These are phyloP conservation scores for Jamesozyma jinghongensis DNA, from an alignment of 805 yeast genomes.

Conservation along the genomic window DNA sequence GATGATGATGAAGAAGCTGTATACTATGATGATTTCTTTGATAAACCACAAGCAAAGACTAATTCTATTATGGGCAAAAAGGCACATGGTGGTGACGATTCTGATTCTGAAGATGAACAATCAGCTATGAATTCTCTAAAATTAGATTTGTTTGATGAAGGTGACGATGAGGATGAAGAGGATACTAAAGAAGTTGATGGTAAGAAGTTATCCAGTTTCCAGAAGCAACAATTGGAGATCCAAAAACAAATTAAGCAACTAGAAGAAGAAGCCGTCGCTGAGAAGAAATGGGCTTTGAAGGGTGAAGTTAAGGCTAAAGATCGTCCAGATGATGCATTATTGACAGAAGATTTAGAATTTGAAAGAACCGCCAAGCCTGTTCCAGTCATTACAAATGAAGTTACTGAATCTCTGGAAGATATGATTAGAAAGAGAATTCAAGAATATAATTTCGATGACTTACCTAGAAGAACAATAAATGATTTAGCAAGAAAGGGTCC, in stretches of 20 bases:
- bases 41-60: constrained; percentile 25
- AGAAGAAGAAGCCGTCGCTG: constrained; percentile 83
- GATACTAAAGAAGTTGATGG: constrained; percentile 21
- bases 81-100: constrained; percentile 30
- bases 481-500: constrained; percentile 51
- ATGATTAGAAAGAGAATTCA: constrained; percentile 75
- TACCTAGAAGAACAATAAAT: constrained; percentile 61
- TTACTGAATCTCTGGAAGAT: constrained; percentile 81
- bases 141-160: constrained; percentile 46
- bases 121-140: constrained; percentile 52
- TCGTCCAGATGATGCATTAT: constrained; percentile 75
- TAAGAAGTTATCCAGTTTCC: constrained; percentile 55
- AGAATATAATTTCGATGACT: constrained; percentile 71
- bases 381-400: constrained; percentile 85
- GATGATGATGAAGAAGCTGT: constrained; percentile 44
- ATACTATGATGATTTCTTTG: constrained; percentile 62
- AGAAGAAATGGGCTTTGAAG: constrained; percentile 86
- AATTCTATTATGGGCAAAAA: constrained; percentile 3
- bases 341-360: constrained; percentile 76
- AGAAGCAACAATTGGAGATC: constrained; percentile 69
- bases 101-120: constrained; percentile 54
- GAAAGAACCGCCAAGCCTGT: constrained; percentile 94
- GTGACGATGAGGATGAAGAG: constrained; percentile 21
- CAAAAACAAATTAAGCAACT: constrained; percentile 68
- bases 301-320: constrained; percentile 83